A percentile compares a stretch with the other conserved stretches of the same genome.
These are phyloP conservation scores for Pyrenophora seminiperda DNA, from an alignment of 2,329 filamentous ascomycete species.

Conservation along the genomic window DNA sequence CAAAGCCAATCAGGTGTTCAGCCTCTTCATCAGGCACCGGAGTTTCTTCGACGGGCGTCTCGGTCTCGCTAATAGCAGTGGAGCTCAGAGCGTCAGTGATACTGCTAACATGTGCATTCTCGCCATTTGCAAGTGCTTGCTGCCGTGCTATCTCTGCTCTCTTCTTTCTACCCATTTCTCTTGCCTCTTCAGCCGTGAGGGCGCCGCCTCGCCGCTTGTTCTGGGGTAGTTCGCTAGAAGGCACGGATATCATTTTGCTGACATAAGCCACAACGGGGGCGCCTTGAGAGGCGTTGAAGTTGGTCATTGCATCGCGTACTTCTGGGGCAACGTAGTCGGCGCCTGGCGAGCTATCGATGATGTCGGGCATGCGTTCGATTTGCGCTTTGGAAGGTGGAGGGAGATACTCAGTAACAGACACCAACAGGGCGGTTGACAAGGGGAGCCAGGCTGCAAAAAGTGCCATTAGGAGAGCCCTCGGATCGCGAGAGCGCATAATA, in stretches of 20 bases:
- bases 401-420: conserved; percentile 91
- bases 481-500: conserved; percentile 80
- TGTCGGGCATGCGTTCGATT: conserved; percentile 74
- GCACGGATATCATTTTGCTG: conserved; percentile 97
- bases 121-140: conserved; percentile 61
- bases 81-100: conserved; percentile 66
- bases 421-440: conserved; percentile 86
- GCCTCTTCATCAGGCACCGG: conserved; percentile 68
- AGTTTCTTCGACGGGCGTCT: conserved; percentile 37
- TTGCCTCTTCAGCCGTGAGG: conserved; percentile 86
- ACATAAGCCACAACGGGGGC: conserved; percentile 91
- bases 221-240: conserved; percentile 86
- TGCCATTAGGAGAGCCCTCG: conserved; percentile 79
- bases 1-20: conserved; percentile 93
- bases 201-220: conserved; percentile 73
- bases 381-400: conserved; percentile 84
- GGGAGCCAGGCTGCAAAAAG: conserved; percentile 91
- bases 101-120: conserved; percentile 56
- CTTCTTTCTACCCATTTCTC: conserved; percentile 85
- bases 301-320: conserved; percentile 79
- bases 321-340: conserved; percentile 69
- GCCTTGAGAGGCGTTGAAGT: conserved; percentile 71
- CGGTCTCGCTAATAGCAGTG: conserved; percentile 57
- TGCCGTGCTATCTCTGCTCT: conserved; percentile 84
- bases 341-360: conserved; percentile 81